Conservation (phyloP, 1,284 basidiomycete genomes). For the Blastosporella zonata region DNA sequence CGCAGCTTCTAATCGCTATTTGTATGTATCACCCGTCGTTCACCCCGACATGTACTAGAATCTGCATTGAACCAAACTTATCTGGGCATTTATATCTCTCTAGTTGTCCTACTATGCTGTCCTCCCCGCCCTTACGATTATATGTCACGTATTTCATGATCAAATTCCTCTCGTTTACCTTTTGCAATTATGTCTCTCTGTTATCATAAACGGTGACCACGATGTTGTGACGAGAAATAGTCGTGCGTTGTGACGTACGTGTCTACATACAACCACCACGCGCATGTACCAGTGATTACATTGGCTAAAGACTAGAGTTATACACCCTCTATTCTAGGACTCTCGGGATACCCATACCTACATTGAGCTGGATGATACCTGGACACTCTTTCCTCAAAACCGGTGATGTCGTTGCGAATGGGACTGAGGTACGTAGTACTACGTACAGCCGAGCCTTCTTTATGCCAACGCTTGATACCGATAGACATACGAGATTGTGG, state of each 20-base stretch:
- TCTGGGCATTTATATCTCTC: slow-evolving; percentile 11
- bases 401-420: slow-evolving; percentile 13
- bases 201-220: neutral
- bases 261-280: neutral
- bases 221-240: neutral
- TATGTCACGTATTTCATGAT: slow-evolving; percentile 8
- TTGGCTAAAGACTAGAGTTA: too few species aligned
- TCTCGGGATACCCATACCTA: neutral
- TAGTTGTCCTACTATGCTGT: slow-evolving; percentile 8
- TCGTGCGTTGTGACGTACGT: neutral
- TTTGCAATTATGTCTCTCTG: neutral
- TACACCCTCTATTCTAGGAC: too few species aligned
- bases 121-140: slow-evolving; percentile 7
- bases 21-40: slow-evolving; percentile 14
- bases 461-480: neutral
- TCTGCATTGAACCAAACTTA: slow-evolving; percentile 12
- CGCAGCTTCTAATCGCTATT: slow-evolving; percentile 7
- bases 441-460: neutral
- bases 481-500: slow-evolving; percentile 34
- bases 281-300: neutral
- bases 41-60: slow-evolving; percentile 17
- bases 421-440: slow-evolving; percentile 15
- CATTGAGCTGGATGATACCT: neutral
- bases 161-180: neutral
- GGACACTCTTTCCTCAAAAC: neutral